Evolutionary conservation across 108 stramenopile species (phyloP), one percentile per base, ranked within the genome.

Genomic region (Cyclotella sp.): DNA sequence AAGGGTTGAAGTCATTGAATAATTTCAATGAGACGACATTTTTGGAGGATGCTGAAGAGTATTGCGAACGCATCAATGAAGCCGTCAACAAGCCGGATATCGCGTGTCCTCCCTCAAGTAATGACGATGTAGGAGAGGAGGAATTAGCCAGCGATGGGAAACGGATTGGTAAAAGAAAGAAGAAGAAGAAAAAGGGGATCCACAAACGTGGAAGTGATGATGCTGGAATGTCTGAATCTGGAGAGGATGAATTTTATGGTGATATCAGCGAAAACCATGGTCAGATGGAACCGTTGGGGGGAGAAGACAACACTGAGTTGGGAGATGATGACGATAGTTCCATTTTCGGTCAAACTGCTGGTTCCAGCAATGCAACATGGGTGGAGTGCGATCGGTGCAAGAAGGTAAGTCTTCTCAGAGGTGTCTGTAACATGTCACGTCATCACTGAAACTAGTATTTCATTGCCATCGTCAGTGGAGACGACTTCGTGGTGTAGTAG

Each of bases 331-430:
- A 91, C 40, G 92, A 90, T 73, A 88, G 85, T 45, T 91, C 90
- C 8, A 95, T 95, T 53, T 95, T 93, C 77, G 92, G 92, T 21
- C 92, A 92, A 58, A 93, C 95, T 45, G 79, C 89, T 15, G 95
- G 95, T 34, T 46, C 83, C 15, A 87, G 78, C 78, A 92, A 95
- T 72, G 85, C 90, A 24, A 93, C 92, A 49, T 95, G 95, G 94
- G 95, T 95, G 18, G 89, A 93, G 70, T 95, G 95, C 73, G 95
- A 95, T 86, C 90, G 88, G 52, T 95, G 95, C 79, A 91, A 93
- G 68, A 95, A 95, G 87, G 89, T 90, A 44, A 71, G 87, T 22
- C 19, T 28, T 28, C n/a, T 72, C 47, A 0, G 22, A 73, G 41
- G 24, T 68, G 54, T 19, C 42, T 41, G 21, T 19, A 62, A 21